phyloP scores from a whole-genome alignment of 2,329 filamentous ascomycete genomes.

The Alternaria tenuissima region DNA sequence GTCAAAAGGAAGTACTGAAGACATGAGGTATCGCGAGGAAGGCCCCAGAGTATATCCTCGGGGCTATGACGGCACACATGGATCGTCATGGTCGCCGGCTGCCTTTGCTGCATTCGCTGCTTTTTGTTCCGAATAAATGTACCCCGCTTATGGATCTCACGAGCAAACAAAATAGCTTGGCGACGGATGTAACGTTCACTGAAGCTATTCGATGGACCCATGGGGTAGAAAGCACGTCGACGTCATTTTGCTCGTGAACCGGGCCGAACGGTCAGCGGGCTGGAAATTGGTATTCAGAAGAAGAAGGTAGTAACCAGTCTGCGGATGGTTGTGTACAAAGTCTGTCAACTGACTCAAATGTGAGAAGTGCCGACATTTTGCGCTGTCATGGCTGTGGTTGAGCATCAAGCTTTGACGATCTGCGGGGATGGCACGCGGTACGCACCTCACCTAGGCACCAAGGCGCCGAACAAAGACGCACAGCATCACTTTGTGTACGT shows the following conservation, averaged over 20 bases:
- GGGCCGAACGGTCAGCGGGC: constrained; percentile 13
- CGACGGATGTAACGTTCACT: constrained; percentile 35
- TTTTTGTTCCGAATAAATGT: constrained; percentile 31
- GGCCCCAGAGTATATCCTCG: not conserved
- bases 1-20: not conserved
- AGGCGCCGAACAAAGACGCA: not conserved
- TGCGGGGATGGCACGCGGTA: constrained; percentile 11
- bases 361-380: not conserved
- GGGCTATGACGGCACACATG: not conserved
- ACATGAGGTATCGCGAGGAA: not conserved
- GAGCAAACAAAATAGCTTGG: constrained; percentile 22
- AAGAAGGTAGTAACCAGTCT: constrained; percentile 14
- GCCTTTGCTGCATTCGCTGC: constrained; percentile 18
- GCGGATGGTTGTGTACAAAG: not conserved
- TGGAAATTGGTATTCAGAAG: constrained; percentile 12
- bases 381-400: constrained; percentile 7
- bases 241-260: constrained; percentile 30
- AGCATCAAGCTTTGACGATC: constrained; percentile 12
- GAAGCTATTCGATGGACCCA: constrained; percentile 27
- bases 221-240: constrained; percentile 16
- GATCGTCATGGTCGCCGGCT: constrained; percentile 9
- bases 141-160: constrained; percentile 45
- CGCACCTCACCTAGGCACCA: constrained; percentile 1
- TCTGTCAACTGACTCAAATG: constrained; percentile 14
- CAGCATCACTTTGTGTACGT: not conserved